Conservation (phyloP, 345 rosid species). For the Eutrema heterophyllum region DNA sequence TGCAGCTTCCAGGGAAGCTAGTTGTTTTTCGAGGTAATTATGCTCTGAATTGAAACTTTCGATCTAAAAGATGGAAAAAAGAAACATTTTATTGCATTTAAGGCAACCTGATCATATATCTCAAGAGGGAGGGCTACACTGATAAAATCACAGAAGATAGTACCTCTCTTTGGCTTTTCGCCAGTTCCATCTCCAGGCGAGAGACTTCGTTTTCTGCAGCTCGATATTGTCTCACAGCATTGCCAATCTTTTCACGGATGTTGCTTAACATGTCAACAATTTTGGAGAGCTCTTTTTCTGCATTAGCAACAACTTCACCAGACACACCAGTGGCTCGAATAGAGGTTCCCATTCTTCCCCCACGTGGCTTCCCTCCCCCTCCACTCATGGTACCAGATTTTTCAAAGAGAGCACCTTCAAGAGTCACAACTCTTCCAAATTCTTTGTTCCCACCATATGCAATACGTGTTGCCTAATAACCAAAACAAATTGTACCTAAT, state of each 20-base stretch:
- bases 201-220: constrained; percentile 61
- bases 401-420: constrained; percentile 94
- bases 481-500: not conserved
- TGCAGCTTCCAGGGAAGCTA: constrained; percentile 72
- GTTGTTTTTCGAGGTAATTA: constrained; percentile 66
- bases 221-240: constrained; percentile 62
- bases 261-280: constrained; percentile 49
- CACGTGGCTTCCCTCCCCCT: constrained; percentile 93
- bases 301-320: constrained; percentile 55
- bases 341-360: constrained; percentile 96
- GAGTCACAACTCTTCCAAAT: constrained; percentile 86
- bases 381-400: constrained; percentile 99
- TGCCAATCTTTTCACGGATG: constrained; percentile 53
- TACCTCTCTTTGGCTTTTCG: constrained; percentile 90
- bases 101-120: constrained; percentile 10
- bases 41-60: constrained; percentile 78
- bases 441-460: constrained; percentile 78
- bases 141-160: not conserved
- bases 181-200: constrained; percentile 75
- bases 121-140: not conserved
- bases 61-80: constrained; percentile 40
- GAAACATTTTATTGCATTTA: constrained; percentile 5
- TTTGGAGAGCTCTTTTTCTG: constrained; percentile 66
- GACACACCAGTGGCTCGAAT: constrained; percentile 76
- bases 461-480: constrained; percentile 74